Base-by-base conservation (phyloP, 257 asterid genomes). In the Sherardia arvensis region DNA sequence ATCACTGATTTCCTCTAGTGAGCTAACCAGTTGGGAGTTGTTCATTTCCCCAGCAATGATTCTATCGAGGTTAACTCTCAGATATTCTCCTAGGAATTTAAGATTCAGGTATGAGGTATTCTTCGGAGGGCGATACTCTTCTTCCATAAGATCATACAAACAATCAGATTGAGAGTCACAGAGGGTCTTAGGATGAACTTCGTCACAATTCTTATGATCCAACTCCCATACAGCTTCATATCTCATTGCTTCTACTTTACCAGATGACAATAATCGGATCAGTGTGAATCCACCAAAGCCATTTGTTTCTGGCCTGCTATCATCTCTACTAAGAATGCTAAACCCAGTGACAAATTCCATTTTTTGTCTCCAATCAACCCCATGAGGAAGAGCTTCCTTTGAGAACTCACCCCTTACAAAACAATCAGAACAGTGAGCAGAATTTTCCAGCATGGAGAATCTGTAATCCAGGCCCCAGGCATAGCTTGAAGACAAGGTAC, bases 291-390 rank as follows among this genome's bases (percentile, higher is more conserved):
- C 88, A 69, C 80, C 92, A 65, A 65, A 68, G 48, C 66, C 67
- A 57, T 71, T 67, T 59, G 76, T 23, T n/a, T 80, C 69, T 59
- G 74, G 64, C 66, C 51, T 73, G 73, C n/a, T n/a, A 33, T 77
- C 54, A 71, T 77, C 77, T 17, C 76, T 65, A 25, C 70, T 64
- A 30, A 86, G 81, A 73, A 86, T 71, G 53, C 84, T 81, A 78
- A 91, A 86, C 29, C 98, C 98, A 80, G 80, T 49, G 70, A 80
- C 74, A 25, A 77, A 23, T 32, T 72, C 80, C 64, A 74, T 79
- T 62, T 79, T 91, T 79, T 91, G 87, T 77, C 96, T 85, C 96
- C 95, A 88, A 71, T 86, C 88, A 69, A 81, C 74, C 98, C 98
- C 88, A 59, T 36, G 69, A 17, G 86, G 86, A 56, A 79, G 83